Evolutionary conservation across 371 early-diverging fungal species (phyloP), one percentile per base, ranked within the genome.

Genomic region (Blakeslea trispora): DNA sequence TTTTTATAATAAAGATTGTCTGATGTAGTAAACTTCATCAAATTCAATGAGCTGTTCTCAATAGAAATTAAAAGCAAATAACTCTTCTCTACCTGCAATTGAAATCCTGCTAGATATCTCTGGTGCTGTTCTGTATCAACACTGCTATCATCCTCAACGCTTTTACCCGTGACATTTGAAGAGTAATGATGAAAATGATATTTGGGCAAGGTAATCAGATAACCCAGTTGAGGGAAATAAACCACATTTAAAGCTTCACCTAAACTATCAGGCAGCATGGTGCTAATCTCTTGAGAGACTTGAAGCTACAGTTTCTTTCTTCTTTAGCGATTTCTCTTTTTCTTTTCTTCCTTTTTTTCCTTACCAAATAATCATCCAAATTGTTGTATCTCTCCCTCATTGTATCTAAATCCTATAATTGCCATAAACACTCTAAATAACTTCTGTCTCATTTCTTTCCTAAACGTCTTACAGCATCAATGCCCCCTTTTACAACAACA

Each of bases 161-260:
- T 39, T 52, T 1, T 85, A 59, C 4, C 83, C 79, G 5, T 72
- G 72, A 23, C 75, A 67, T 21, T 56, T 46, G 57, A 74, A 68
- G 35, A 74, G 77, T 19, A 70, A 65, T 49, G 71, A 63, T 54
- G 69, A 56, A 42, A 53, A 45, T 45, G 41, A 34, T 18, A 45
- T 24, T 74, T 79, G 61, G 91, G 89, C 3, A 89, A 63, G 1
- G 91, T 83, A 17, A 91, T 73, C 10, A 92, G 64, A 54, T 86
- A 92, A 1, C 93, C 93, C 3, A 93, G 77, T 70, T 89, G 87
- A 4, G 93, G 93, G 64, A 91, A 91, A 61, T 93, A 93, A 7
- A 93, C 82, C 6, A 92, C 91, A 50, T 89, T 89, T 47, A 91
- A 57, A 0, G 73, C 58, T 5, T 69, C 61, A 0, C 80, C 73